Evolutionary conservation across 352 stramenopile genomes (phyloP), one percentile per base, ranked within the genome.

Genomic region (Pelagophyceae sp.): DNA sequence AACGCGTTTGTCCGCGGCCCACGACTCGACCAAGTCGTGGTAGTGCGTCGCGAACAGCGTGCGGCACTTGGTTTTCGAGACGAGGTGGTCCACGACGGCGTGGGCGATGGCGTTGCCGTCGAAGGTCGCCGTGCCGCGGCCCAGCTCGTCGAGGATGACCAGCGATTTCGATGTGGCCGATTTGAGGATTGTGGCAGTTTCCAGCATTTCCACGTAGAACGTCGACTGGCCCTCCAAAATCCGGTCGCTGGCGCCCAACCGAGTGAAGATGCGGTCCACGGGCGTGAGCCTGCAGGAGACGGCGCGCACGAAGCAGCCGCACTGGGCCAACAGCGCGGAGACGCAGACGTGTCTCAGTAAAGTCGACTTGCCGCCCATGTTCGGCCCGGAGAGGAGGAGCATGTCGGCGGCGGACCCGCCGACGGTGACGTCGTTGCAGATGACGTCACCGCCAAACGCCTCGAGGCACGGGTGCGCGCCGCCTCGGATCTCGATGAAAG

Each of bases 1-100:
- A 31, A 97, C 88, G 29, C 82, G 80, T n/a, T 81, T 78, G 78
- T 90, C 76, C 64, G 86, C 72, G 69, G 88, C 87, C 89, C 88
- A 94, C 78, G 94, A 89, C 75, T 92, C 86, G 6, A 95, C 81
- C n/a, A 95, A 80, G 27, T 83, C 89, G 79, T 95, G 96, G 81
- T 99, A 99, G 81, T 99, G 96, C 2, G 96, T 99, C 31, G 96
- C 95, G 79, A 99, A 99, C 78, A 99, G 89, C 11, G 89, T 88
- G 29, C 96, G 88, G 82, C 95, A 99, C 72, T 87, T 81, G 33
- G 84, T 88, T 20, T 83, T 81, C 78, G 93, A 87, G 11, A 98
- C 86, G 40, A 99, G 78, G 81, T 97, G 91, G 80, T 98, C 90
- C 0, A 98, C 90, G n/a, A 97, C 94, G n/a, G 95, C 90, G 84